Evolutionary conservation across 352 stramenopile genomes (phyloP).

Genomic region (Hyaloperonospora brassicae): DNA sequence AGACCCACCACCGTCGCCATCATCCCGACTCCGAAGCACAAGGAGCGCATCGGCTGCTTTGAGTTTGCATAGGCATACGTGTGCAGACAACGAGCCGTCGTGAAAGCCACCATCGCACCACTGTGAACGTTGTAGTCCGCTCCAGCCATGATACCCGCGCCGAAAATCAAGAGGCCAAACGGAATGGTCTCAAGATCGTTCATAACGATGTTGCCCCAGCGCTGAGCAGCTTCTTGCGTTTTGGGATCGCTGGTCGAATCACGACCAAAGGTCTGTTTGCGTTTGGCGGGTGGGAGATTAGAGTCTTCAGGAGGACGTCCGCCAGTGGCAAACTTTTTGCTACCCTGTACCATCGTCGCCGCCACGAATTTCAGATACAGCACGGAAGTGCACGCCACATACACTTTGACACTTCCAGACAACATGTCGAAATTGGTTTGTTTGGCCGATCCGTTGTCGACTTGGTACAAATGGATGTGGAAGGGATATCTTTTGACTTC

Average conservation of each 20-base stretch:
- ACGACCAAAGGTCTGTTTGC: constrained; percentile 25
- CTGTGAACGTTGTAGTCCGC: constrained; percentile 29
- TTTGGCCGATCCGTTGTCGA: too few species aligned
- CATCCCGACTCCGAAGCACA: constrained; percentile 27
- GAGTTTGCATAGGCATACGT: constrained; percentile 39
- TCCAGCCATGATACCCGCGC: constrained; percentile 28
- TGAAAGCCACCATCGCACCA: constrained; percentile 37
- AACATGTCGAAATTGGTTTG: not conserved
- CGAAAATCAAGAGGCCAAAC: constrained; percentile 44
- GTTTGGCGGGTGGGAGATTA: constrained; percentile 27
- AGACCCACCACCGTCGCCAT: constrained; percentile 27
- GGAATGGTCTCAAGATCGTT: constrained; percentile 59
- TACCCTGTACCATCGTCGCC: constrained; percentile 33
- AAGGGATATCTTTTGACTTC: too few species aligned
- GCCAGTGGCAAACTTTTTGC: constrained; percentile 48
- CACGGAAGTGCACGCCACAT: constrained; percentile 44
- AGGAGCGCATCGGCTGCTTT: constrained; percentile 37
- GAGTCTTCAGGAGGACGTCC: constrained; percentile 45
- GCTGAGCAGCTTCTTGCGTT: constrained; percentile 28
- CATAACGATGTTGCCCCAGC: constrained; percentile 42
- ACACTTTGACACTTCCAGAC: constrained; percentile 33
- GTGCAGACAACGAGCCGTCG: constrained; percentile 29
- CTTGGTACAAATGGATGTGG: too few species aligned
- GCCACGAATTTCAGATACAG: constrained; percentile 71
- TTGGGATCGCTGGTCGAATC: constrained; percentile 27